Conservation (phyloP, 2,329 filamentous ascomycete genomes). For the Penicillium decumbens region DNA sequence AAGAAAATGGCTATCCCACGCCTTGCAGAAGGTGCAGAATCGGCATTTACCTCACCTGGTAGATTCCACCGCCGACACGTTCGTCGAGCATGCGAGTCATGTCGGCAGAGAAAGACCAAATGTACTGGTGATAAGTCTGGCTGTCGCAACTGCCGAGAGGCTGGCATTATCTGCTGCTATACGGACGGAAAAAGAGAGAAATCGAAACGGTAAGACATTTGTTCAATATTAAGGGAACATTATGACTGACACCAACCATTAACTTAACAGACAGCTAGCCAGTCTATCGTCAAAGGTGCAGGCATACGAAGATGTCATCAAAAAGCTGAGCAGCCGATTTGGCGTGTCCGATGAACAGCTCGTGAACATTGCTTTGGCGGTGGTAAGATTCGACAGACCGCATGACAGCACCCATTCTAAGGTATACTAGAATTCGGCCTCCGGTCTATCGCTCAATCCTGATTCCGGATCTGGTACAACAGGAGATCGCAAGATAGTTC, state of each 20-base stretch:
- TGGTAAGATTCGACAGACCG: slow-evolving; percentile 21
- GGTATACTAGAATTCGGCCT: slow-evolving; percentile 20
- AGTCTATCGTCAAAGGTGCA: slow-evolving; percentile 41
- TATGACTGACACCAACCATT: neutral
- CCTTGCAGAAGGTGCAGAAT: slow-evolving; percentile 32
- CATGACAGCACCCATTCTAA: slow-evolving; percentile 15
- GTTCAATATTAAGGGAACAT: neutral
- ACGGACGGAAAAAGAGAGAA: slow-evolving; percentile 46
- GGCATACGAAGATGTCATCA: slow-evolving; percentile 40
- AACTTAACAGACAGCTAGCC: slow-evolving; percentile 35
- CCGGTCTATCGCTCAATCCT: slow-evolving; percentile 21
- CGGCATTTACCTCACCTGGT: slow-evolving; percentile 31
- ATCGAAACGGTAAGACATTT: slow-evolving; percentile 38
- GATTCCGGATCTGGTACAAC: slow-evolving; percentile 13
- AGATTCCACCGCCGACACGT: slow-evolving; percentile 37
- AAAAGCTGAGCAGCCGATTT: slow-evolving; percentile 34
- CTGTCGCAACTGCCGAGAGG: slow-evolving; percentile 43
- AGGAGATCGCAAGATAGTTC: slow-evolving; percentile 19
- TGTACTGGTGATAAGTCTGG: slow-evolving; percentile 44
- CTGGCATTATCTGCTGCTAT: slow-evolving; percentile 43
- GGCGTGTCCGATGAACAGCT: slow-evolving; percentile 36
- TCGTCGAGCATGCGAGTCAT: slow-evolving; percentile 44
- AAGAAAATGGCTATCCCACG: slow-evolving; percentile 38
- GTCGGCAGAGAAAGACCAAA: slow-evolving; percentile 44
- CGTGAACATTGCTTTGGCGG: slow-evolving; percentile 31